A percentile compares a stretch with the other conserved stretches of the same genome.
Conservation (phyloP, 306 rosid genomes). For the Parietaria judaica region DNA sequence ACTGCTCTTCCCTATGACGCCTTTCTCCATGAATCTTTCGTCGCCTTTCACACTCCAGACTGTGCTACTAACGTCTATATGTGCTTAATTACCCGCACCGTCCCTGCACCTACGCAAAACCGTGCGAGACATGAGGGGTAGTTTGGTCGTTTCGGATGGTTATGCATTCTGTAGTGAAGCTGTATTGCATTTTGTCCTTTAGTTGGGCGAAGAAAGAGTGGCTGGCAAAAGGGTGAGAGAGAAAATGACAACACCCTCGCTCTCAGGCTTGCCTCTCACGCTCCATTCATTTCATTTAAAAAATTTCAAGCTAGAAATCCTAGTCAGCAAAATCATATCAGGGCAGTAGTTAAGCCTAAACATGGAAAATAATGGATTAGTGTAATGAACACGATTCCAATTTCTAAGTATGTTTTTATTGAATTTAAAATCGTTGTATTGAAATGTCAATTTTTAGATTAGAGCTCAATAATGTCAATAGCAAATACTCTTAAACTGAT, state of each 20-base stretch:
- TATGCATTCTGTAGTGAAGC: slow-evolving; percentile 41
- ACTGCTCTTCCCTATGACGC: slow-evolving; percentile 49
- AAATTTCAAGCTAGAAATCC: too few relatives aligned
- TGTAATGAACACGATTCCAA: too few relatives aligned
- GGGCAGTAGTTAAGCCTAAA: too few relatives aligned
- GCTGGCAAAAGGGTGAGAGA: neutral
- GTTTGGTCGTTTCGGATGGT: slow-evolving; percentile 4
- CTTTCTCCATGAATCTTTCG: neutral
- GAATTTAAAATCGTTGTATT: too few relatives aligned
- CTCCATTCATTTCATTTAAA: neutral
- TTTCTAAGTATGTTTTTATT: too few relatives aligned
- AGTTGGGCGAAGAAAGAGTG: slow-evolving; percentile 18
- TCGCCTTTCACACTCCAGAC: slow-evolving; percentile 35
- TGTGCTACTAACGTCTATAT: slow-evolving; percentile 49
- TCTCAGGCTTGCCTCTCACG: slow-evolving; percentile 28
- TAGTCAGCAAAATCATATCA: too few relatives aligned
- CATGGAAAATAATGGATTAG: too few relatives aligned
- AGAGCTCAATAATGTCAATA: too few relatives aligned
- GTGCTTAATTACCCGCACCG: slow-evolving; percentile 7
- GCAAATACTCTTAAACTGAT: too few relatives aligned
- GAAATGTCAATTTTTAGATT: too few relatives aligned
- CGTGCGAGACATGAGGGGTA: neutral
- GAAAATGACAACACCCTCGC: neutral
- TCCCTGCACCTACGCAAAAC: neutral
- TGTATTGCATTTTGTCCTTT: slow-evolving; percentile 45